Conservation (phyloP, 139 green algal genomes). For the Chlorella sp. region DNA sequence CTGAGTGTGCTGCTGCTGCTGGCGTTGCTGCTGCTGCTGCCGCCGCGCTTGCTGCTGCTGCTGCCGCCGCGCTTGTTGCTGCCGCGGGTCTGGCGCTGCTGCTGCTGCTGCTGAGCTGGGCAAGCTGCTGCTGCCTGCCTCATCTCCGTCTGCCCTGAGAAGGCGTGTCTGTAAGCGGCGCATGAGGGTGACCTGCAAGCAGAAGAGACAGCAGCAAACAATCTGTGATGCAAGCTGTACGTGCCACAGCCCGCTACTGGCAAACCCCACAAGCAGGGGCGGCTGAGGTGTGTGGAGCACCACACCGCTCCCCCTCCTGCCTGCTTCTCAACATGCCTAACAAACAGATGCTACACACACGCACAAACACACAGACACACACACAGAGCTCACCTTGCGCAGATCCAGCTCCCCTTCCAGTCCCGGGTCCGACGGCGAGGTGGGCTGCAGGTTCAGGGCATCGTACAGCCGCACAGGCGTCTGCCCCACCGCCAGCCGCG, state of each 20-base stretch:
- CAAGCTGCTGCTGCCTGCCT: neutral
- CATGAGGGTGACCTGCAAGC: constrained; percentile 9
- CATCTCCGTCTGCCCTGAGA: neutral
- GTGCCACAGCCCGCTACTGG: neutral
- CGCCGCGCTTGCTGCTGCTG: neutral
- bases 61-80: neutral
- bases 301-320: neutral
- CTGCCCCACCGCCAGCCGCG: neutral
- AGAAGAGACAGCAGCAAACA: neutral
- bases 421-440: constrained; percentile 16
- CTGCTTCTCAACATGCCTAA: neutral
- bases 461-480: constrained; percentile 1
- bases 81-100: neutral
- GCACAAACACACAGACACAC: neutral
- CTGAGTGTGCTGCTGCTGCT: neutral
- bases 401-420: constrained; percentile 21
- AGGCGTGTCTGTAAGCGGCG: constrained; percentile 8
- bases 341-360: neutral
- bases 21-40: neutral
- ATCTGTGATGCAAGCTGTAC: neutral
- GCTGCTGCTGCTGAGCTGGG: neutral
- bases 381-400: neutral
- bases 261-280: neutral
- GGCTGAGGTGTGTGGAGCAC: no score
- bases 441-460: constrained; percentile 6